phyloP scores from a whole-genome alignment of 2,329 filamentous ascomycete species.

The Claviceps pusilla region DNA sequence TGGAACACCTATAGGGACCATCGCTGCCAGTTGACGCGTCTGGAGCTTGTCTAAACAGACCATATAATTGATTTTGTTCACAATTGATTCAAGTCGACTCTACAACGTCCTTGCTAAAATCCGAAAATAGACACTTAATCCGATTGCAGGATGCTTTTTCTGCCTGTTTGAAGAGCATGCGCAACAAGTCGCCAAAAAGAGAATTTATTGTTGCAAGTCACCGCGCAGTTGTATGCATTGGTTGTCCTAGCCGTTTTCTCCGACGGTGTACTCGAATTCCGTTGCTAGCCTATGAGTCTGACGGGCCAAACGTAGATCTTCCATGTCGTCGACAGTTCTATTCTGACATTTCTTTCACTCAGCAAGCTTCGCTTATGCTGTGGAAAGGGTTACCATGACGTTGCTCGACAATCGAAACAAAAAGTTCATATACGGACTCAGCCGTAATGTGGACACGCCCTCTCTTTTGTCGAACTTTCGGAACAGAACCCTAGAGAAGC shows the following conservation, averaged over 20 bases:
- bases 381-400: not conserved
- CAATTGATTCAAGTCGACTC: not conserved
- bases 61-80: no score
- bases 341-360: not conserved
- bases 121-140: not conserved
- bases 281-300: not conserved
- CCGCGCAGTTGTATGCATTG: not conserved
- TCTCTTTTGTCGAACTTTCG: conserved; percentile 8
- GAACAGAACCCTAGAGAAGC: not conserved
- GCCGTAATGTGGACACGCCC: conserved; percentile 4
- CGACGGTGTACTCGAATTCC: not conserved
- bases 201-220: not conserved
- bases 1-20: not conserved
- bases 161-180: not conserved
- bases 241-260: not conserved
- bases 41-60: not conserved
- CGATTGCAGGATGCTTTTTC: not conserved
- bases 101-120: not conserved
- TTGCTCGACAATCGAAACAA: conserved; percentile 4
- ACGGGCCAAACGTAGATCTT: not conserved
- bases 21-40: not conserved
- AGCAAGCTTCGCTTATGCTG: not conserved
- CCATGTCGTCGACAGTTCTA: not conserved
- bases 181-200: not conserved
- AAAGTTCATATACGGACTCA: conserved; percentile 10